Base-by-base conservation (phyloP, 352 stramenopile species). In the Globisporangium viniferum region DNA sequence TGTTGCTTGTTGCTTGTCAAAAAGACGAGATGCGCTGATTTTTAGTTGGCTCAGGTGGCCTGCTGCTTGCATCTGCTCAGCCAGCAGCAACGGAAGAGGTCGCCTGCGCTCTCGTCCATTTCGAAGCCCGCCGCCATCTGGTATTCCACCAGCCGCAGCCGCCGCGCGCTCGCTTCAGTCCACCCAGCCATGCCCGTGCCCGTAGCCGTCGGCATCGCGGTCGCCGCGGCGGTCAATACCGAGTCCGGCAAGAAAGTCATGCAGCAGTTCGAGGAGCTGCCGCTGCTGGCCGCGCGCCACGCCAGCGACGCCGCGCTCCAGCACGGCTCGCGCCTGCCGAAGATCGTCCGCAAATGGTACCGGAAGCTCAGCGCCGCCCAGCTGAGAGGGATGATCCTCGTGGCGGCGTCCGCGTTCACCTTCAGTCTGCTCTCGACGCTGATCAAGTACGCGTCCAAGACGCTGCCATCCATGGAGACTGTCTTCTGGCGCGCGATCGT, bases 401-500 rank as follows among this genome's bases (percentile, higher is more conserved):
- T 91, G 20, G 74, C 74, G 12, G 73, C 71, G 9, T 89, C 84
- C 39, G 81, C 82, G 15, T 73, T 91, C 62, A 74, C 83, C 51
- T 80, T 80, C 64, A 91, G 82, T 49, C 74, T 86, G 62, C 80
- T 90, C 61, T 78, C 81, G 27, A 78, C 74, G 15, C 71, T 90
- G n/a, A 73, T 86, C 71, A 89, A 90, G 66, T 81, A 79, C 41
- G 75, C 73, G 44, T 71, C 74, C 10, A 72, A 78, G 44, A 77
- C 76, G n/a, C 73, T 93, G 66, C 71, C 81, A 41, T 75, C 77
- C 15, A 82, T 89, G 66, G 82, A 93, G 66, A 82, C 72, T 22
- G 71, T 91, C 57, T 93, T 90, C 65, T 93, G 82, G 82, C 81
- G 80, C 15, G 85, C 78, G 5, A 65, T 84, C 44, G 74, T 87